These are phyloP conservation scores for Phaeolepiota aurea DNA, from an alignment of 768 basidiomycete species.

Conservation along the genomic window DNA sequence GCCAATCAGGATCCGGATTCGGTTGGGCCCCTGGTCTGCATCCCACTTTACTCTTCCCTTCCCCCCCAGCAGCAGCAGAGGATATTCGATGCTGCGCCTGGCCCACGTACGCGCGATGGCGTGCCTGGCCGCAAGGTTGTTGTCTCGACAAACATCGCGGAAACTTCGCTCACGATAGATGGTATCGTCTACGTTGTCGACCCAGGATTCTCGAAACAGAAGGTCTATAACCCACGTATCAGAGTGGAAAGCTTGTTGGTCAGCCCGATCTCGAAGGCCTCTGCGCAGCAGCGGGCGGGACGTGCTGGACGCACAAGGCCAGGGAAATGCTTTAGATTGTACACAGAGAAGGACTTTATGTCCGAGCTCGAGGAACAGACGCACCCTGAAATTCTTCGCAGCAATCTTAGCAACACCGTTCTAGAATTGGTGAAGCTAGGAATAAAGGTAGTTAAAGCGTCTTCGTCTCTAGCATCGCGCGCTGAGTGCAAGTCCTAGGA, in stretches of 20 bases:
- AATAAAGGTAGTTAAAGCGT: slow-evolving; percentile 50
- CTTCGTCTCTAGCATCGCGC: not conserved
- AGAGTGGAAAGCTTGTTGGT: slow-evolving; percentile 92
- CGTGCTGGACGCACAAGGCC: slow-evolving; percentile 94
- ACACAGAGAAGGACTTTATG: slow-evolving; percentile 97
- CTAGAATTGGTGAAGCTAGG: slow-evolving; percentile 92
- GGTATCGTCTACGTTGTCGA: slow-evolving; percentile 99
- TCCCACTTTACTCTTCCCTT: slow-evolving; percentile 92
- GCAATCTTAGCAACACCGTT: slow-evolving; percentile 90
- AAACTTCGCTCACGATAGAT: slow-evolving; percentile 95
- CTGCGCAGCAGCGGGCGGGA: slow-evolving; percentile 92
- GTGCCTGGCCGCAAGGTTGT: slow-evolving; percentile 91
- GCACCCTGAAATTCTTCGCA: slow-evolving; percentile 89
- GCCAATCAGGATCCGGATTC: slow-evolving; percentile 58
- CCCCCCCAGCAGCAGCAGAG: slow-evolving; percentile 93
- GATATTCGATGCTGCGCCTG: slow-evolving; percentile 88
- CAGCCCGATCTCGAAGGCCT: slow-evolving; percentile 93
- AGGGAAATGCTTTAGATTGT: slow-evolving; percentile 94
- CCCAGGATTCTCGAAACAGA: slow-evolving; percentile 96
- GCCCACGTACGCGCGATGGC: slow-evolving; percentile 48
- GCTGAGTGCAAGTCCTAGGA: no score
- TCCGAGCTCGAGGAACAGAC: slow-evolving; percentile 95
- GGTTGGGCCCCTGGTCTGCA: slow-evolving; percentile 82
- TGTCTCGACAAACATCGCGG: slow-evolving; percentile 94
- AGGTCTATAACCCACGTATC: slow-evolving; percentile 96